Evolutionary conservation across 805 yeast species (phyloP), one percentile per base, ranked within the genome.

Genomic region (Saccharomycopsis sp.): DNA sequence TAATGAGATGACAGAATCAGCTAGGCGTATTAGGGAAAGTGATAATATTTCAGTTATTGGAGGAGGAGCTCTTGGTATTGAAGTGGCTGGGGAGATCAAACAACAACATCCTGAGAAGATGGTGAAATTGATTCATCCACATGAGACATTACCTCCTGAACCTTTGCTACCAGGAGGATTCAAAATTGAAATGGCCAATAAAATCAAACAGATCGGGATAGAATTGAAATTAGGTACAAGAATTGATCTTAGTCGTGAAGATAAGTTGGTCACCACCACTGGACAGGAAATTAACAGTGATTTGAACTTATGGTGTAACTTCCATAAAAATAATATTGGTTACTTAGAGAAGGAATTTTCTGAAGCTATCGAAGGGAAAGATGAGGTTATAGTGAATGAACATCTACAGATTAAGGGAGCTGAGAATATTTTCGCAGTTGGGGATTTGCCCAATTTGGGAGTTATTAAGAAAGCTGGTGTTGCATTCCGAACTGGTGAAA

Each of bases 1-100:
- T 23, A 45, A 56, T 16, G 80, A 75, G 51, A 73, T 74, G 75
- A 40, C 47, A 3, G 51, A 54, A 17, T 61, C 65, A 31, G 8
- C 21, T 19, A 17, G 16, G 29, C n/a, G 14, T n/a, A 33, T 44
- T n/a, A 24, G 22, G 8, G 17, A 35, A 22, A 14, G n/a, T 20
- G 19, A 9, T 8, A 14, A 14, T 9, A 31, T 31, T 20, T 31
- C 35, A 4, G 59, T 69, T 8, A 66, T 72, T 43, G 79, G 79
- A 6, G 77, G 71, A 13, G 79, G 79, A 17, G 73, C 77, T 1
- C 57, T 72, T 19, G 79, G 78, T 2, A 66, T 72, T 36, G 79
- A 74, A 54, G 58, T 69, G 21, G 72, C 75, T 1, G 74, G 69
- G 24, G 78, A 74, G 45, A 57, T 74, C 39, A 70, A 63, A 39